These are phyloP conservation scores for Cercospora nicotianae DNA, from an alignment of 2,329 filamentous ascomycete species.

Conservation along the genomic window DNA sequence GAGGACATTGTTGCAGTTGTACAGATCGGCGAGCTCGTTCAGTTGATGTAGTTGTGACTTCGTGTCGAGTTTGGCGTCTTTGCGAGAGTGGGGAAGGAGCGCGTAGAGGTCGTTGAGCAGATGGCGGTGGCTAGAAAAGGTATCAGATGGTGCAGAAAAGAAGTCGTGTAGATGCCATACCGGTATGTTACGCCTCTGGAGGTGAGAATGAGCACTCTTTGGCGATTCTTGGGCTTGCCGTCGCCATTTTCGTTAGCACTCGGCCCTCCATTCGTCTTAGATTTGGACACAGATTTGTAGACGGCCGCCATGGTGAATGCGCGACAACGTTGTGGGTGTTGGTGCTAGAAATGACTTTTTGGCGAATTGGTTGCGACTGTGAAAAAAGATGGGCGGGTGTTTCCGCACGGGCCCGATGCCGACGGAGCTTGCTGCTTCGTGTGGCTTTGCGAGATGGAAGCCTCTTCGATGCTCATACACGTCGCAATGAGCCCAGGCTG, in stretches of 20 bases:
- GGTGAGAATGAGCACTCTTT: constrained; percentile 81
- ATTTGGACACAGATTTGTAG: constrained; percentile 56
- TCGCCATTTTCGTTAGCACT: constrained; percentile 33
- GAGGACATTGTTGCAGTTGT: constrained; percentile 91
- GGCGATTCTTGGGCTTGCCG: constrained; percentile 44
- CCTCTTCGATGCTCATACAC: neutral
- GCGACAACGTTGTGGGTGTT: neutral
- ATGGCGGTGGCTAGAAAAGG: constrained; percentile 73
- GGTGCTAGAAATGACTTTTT: neutral
- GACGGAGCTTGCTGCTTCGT: neutral
- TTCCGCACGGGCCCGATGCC: neutral
- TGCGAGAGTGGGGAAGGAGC: constrained; percentile 86
- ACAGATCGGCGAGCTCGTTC: constrained; percentile 74
- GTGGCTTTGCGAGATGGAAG: neutral
- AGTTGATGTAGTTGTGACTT: constrained; percentile 83
- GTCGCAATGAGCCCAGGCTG: neutral
- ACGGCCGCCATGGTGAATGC: constrained; percentile 53
- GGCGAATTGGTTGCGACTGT: neutral
- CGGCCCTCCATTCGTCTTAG: constrained; percentile 39
- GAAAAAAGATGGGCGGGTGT: neutral
- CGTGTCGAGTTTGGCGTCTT: constrained; percentile 95
- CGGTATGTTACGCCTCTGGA: constrained; percentile 89
- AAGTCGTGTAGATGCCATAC: constrained; percentile 44
- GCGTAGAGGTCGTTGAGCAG: constrained; percentile 84
- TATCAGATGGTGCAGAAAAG: neutral